Percentiles rank a stretch among this genome's conserved stretches.
Evolutionary conservation across 805 yeast species (phyloP).

Genomic region (Kluyveromyces starmeri): DNA sequence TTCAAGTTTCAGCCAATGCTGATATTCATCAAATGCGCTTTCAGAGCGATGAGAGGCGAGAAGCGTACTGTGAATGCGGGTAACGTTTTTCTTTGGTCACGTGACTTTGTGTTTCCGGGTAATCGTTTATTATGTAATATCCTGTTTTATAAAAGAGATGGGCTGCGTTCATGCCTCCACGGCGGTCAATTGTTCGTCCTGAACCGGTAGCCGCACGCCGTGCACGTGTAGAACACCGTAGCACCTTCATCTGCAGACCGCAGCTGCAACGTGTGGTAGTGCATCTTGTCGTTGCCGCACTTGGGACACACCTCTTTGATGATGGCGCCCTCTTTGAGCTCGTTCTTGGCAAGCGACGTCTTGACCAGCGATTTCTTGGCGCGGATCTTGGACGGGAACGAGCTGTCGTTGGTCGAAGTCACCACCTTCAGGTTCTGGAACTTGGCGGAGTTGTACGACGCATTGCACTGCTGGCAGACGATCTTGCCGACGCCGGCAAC

Average conservation of each 20-base stretch:
- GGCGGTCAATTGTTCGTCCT: slow-evolving; percentile 72
- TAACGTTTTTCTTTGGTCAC: no score
- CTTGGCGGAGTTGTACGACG: slow-evolving; percentile 29
- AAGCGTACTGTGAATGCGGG: no score
- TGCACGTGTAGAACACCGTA: slow-evolving; percentile 95
- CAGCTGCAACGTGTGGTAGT: slow-evolving; percentile 89
- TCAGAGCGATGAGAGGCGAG: no score
- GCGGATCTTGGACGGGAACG: slow-evolving; percentile 81
- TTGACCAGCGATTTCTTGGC: slow-evolving; percentile 85
- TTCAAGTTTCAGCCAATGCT: no score
- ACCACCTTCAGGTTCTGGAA: slow-evolving; percentile 78
- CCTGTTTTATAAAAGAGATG: no score
- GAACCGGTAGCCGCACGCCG: slow-evolving; percentile 84
- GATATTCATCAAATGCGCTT: no score
- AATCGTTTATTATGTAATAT: no score
- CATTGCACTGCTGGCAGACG: slow-evolving; percentile 47
- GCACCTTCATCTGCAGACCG: slow-evolving; percentile 99
- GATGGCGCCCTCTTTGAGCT: slow-evolving; percentile 89
- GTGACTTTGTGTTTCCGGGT: no score
- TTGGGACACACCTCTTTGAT: slow-evolving; percentile 98
- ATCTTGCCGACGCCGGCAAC: slow-evolving; percentile 37
- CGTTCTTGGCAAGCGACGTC: slow-evolving; percentile 66
- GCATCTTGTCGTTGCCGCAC: slow-evolving; percentile 98
- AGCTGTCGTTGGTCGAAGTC: slow-evolving; percentile 83
- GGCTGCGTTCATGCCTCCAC: no score